Percentiles rank a stretch among this genome's conserved stretches.
Conservation (phyloP, 768 basidiomycete species). For the Leccinellum albellum region DNA sequence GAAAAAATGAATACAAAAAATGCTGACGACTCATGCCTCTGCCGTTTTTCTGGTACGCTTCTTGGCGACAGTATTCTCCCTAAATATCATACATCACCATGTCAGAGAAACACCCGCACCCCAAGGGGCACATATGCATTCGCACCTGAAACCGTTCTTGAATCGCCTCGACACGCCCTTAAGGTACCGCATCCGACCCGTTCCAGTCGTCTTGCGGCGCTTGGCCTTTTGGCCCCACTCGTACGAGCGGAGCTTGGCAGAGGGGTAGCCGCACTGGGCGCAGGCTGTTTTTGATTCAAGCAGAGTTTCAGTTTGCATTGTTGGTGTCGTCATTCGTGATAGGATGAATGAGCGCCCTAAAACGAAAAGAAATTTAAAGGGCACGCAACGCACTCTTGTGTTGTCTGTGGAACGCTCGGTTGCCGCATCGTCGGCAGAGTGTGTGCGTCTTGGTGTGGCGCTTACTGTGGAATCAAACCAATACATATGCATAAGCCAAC, state of each 20-base stretch:
- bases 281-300: slow-evolving; percentile 56
- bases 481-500: background rate
- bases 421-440: slow-evolving; percentile 95
- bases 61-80: slow-evolving; percentile 89
- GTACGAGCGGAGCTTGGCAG: slow-evolving; percentile 92
- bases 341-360: background rate
- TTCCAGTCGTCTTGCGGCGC: slow-evolving; percentile 99
- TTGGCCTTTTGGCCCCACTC: slow-evolving; percentile 99
- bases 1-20: background rate
- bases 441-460: slow-evolving; percentile 96
- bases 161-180: slow-evolving; percentile 91
- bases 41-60: slow-evolving; percentile 67
- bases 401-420: slow-evolving; percentile 96
- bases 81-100: slow-evolving; percentile 27
- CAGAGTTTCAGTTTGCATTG: background rate
- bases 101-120: background rate
- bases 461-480: slow-evolving; percentile 54
- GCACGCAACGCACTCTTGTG: slow-evolving; percentile 77
- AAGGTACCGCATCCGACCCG: slow-evolving; percentile 92
- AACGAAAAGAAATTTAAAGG: background rate
- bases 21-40: slow-evolving; percentile 36
- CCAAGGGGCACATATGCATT: background rate
- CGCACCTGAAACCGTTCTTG: slow-evolving; percentile 96
- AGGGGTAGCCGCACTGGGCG: slow-evolving; percentile 93
- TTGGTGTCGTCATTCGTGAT: background rate